These are phyloP conservation scores for Claviceps arundinis DNA, from an alignment of 2,329 filamentous ascomycete genomes.

Conservation along the genomic window DNA sequence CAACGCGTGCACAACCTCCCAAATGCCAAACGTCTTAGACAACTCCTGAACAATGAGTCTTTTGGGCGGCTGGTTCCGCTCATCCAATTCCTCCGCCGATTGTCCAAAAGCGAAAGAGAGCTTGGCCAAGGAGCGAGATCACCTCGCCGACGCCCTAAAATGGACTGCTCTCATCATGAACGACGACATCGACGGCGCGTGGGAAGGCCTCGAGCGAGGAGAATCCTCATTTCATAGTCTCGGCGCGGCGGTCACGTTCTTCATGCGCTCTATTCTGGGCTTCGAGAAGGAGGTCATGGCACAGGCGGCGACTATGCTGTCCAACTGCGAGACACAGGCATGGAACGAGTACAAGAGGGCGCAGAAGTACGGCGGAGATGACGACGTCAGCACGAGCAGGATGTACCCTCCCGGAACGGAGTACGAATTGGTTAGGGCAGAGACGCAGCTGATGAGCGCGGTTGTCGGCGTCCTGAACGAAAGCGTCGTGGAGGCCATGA, in stretches of 20 bases:
- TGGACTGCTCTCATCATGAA: constrained; percentile 68
- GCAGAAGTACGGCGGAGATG: constrained; percentile 39
- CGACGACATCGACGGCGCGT: constrained; percentile 78
- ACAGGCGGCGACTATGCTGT: constrained; percentile 60
- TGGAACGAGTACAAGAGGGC: constrained; percentile 65
- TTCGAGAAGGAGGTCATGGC: constrained; percentile 89
- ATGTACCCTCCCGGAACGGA: constrained; percentile 78
- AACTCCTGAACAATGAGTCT: constrained; percentile 27
- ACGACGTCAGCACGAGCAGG: constrained; percentile 22
- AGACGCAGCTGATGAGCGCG: constrained; percentile 79
- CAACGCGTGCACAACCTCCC: neutral
- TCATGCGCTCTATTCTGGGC: constrained; percentile 74
- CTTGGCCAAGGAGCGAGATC: constrained; percentile 31
- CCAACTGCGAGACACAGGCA: constrained; percentile 62
- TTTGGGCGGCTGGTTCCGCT: constrained; percentile 38
- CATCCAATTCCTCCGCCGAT: constrained; percentile 21
- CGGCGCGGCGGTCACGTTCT: constrained; percentile 67
- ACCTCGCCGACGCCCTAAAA: constrained; percentile 47
- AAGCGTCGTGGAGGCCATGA: constrained; percentile 79
- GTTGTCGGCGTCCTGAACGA: constrained; percentile 85
- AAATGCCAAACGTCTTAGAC: neutral
- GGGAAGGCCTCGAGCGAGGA: constrained; percentile 55
- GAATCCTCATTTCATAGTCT: constrained; percentile 81
- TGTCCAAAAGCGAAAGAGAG: constrained; percentile 14
- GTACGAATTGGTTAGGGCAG: constrained; percentile 70